Base-by-base conservation (phyloP, 352 stramenopile genomes). In the Thalassiosira exigua region DNA sequence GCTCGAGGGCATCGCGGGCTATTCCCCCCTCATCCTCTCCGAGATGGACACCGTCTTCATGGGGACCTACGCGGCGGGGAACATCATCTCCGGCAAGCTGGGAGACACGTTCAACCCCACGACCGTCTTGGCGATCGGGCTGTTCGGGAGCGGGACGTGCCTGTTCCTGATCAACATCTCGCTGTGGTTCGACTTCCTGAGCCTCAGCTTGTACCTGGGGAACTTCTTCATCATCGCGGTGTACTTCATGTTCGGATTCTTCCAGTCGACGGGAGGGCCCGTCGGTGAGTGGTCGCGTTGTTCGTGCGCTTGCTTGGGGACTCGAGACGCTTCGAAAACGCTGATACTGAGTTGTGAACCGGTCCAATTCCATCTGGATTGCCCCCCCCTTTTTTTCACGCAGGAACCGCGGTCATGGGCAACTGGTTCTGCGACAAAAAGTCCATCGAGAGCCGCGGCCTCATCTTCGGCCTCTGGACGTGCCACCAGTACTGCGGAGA, bases 401-500 rank as follows among this genome's bases (percentile, higher is more conserved):
- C 82, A 72, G 90, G 89, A 79, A 94, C 87, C 67, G 89, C 91
- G 41, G 92, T 94, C 69, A 98, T 97, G 95, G 96, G 96, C 61
- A 98, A 97, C 82, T 99, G 96, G 96, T 93, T 92, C 73, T 92
- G 81, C 57, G 87, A 93, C 67, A 75, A 84, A 26, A 88, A 88
- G 26, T 88, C 76, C 30, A 78, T 92, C 56, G 90, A 92, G 78
- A 93, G 89, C 36, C 87, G 86, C 70, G 89, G 78, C 54, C 78
- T 85, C 12, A 96, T 98, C 36, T 97, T 98, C 73, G 96, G 96
- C 4, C 91, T 98, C 52, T 98, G 96, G 96, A 98, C 96, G 57
- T 97, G 96, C 61, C 97, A 99, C 82, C 96, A 97, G 48, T 99
- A 97, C 82, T 91, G 96, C 27, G 96, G 96, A 44, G 97, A 99